Conservation (phyloP, 371 early-diverging fungal genomes). For the Rhizopus stolonifer region DNA sequence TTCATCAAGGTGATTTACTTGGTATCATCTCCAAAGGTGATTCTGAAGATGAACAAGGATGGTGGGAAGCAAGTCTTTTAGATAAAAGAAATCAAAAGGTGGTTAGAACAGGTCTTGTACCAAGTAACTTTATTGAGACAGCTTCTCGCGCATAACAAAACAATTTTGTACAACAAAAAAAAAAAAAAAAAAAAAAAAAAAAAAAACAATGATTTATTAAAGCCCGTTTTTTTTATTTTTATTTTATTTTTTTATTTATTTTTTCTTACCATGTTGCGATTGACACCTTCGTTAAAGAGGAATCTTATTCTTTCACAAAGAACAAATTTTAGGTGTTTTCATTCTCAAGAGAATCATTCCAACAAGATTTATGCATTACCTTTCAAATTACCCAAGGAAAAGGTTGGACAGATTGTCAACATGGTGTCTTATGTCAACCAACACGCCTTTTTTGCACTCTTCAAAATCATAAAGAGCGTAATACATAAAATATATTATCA, state of each 20-base stretch:
- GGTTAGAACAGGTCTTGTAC: conserved; percentile 18
- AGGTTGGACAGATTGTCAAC: conserved; percentile 22
- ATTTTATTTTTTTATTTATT: no score
- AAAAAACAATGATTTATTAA: no score
- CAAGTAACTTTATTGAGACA: conserved; percentile 25
- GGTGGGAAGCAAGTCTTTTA: conserved; percentile 56
- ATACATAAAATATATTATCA: no score
- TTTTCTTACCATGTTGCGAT: conserved; percentile 6
- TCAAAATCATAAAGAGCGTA: conserved; percentile 35
- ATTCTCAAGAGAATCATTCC: neutral
- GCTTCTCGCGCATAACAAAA: neutral
- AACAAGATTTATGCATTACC: conserved; percentile 34
- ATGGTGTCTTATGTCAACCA: conserved; percentile 29
- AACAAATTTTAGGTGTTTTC: neutral
- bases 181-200: no score
- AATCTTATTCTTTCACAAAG: neutral
- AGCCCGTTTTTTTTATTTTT: no score
- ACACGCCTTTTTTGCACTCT: conserved; percentile 27
- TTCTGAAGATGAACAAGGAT: conserved; percentile 53
- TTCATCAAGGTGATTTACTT: conserved; percentile 60
- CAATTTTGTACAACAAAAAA: conserved; percentile 2
- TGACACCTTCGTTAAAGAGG: neutral
- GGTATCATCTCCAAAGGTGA: conserved; percentile 53
- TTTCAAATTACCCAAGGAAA: conserved; percentile 30
- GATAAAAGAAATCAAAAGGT: conserved; percentile 8